Percentiles rank a stretch among this genome's conserved stretches.
These are phyloP conservation scores for Xylariomycetidae sp. DNA, from an alignment of 2,329 filamentous ascomycete genomes.

Conservation along the genomic window DNA sequence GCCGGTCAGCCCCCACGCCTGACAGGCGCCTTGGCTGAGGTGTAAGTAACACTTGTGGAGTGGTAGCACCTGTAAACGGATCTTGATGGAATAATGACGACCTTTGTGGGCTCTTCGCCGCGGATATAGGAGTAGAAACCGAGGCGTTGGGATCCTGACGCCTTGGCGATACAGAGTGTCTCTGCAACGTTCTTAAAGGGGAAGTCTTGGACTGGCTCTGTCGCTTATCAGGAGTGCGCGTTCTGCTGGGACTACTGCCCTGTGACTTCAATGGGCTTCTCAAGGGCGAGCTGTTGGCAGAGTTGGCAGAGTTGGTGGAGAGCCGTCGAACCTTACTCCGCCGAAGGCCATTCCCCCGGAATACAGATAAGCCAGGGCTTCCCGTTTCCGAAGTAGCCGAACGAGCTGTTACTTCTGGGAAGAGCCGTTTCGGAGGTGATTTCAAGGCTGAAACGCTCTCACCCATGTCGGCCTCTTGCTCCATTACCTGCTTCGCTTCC, in stretches of 20 bases:
- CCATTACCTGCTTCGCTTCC: constrained; percentile 54
- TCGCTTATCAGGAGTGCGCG: constrained; percentile 40
- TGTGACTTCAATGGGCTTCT: constrained; percentile 16
- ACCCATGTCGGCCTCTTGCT: constrained; percentile 50
- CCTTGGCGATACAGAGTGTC: constrained; percentile 44
- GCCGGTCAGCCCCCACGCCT: constrained; percentile 64
- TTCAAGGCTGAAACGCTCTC: constrained; percentile 38
- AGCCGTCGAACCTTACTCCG: no score
- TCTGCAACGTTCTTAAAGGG: constrained; percentile 38
- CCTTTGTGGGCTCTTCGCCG: constrained; percentile 20
- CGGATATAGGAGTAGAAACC: constrained; percentile 18
- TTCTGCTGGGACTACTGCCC: constrained; percentile 22
- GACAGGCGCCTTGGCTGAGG: constrained; percentile 58
- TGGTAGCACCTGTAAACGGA: constrained; percentile 48
- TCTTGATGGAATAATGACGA: constrained; percentile 32
- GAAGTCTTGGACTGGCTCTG: constrained; percentile 47
- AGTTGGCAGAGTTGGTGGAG: constrained; percentile 38
- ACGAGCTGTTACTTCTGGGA: constrained; percentile 26
- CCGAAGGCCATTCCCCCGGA: constrained; percentile 44
- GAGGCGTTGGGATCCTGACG: constrained; percentile 27
- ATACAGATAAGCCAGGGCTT: constrained; percentile 51
- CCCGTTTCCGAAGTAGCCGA: constrained; percentile 42
- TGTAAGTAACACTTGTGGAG: constrained; percentile 60
- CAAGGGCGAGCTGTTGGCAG: constrained; percentile 26
- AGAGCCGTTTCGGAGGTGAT: constrained; percentile 30